phyloP scores from a whole-genome alignment of 192 early-diverging fungal species.

The Coemansia sp. region DNA sequence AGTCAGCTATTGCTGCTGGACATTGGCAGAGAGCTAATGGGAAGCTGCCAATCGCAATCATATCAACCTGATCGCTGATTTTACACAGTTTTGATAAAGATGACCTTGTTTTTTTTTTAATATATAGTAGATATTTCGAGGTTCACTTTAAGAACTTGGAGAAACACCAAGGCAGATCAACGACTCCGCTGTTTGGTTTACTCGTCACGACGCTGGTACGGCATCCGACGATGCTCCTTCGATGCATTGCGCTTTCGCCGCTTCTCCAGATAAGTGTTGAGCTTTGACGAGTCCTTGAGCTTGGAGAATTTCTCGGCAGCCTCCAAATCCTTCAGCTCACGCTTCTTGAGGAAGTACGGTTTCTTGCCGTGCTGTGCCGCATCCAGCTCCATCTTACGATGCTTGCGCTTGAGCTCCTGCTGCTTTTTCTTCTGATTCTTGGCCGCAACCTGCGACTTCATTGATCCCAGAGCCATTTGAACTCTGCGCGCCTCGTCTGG shows the following conservation, averaged over 20 bases:
- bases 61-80: too few relatives aligned
- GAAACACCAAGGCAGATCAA: background rate
- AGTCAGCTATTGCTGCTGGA: too few relatives aligned
- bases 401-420: slow-evolving; percentile 71
- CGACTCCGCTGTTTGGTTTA: background rate
- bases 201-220: slow-evolving; percentile 58
- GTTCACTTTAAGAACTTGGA: too few relatives aligned
- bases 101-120: too few relatives aligned
- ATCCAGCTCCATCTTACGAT: slow-evolving; percentile 82
- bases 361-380: slow-evolving; percentile 86
- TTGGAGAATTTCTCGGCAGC: slow-evolving; percentile 84
- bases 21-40: too few relatives aligned
- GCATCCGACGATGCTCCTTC: slow-evolving; percentile 77
- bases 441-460: slow-evolving; percentile 57
- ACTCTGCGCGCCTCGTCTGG: slow-evolving; percentile 62
- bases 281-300: slow-evolving; percentile 67
- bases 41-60: too few relatives aligned
- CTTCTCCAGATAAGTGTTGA: slow-evolving; percentile 91
- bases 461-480: slow-evolving; percentile 60
- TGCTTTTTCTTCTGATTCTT: slow-evolving; percentile 56
- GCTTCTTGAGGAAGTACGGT: slow-evolving; percentile 91
- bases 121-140: too few relatives aligned
- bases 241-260: slow-evolving; percentile 90
- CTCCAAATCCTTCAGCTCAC: slow-evolving; percentile 79
- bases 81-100: too few relatives aligned